Evolutionary conservation across 2,329 filamentous ascomycete species (phyloP), one percentile per base, ranked within the genome.

Genomic region (Chrysoporthe cubensis): DNA sequence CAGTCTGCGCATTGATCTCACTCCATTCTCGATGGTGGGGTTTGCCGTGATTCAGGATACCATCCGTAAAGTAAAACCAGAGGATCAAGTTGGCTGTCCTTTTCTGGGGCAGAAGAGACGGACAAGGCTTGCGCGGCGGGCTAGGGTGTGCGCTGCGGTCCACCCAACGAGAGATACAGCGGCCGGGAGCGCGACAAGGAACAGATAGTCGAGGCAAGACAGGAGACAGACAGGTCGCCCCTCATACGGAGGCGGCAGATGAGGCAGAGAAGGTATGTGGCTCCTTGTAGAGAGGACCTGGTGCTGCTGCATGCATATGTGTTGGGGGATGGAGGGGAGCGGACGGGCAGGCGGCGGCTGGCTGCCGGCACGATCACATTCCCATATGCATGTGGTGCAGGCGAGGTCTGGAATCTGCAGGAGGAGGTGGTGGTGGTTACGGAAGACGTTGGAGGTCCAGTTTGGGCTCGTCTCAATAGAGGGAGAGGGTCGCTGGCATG

Each of bases 11-110:
- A 34, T 8, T 26, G 54, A 34, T 8, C 44, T 69, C 40, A 69
- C 21, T 66, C 67, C 67, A 69, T 69, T 42, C 48, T 66, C 61
- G 44, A 56, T 52, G 52, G 52, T 37, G 44, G 32, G 26, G 26
- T 26, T 26, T 40, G 44, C 44, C 61, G 63, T 37, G 7, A 8
- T 48, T 48, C 8, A 48, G 43, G 21, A 18, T 61, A 43, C 59
- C 61, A 54, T 43, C 26, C 40, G 44, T n/a, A 32, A 44, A 37
- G 21, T 34, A 37, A 59, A 18, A 40, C 64, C 16, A 46, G 50
- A 58, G 16, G 44, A 21, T 32, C 42, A 43, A 37, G 48, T 26
- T 40, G 34, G 14, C 9, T 26, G 48, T 37, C 34, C 21, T 46
- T 11, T 46, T 26, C 57, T 7, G 9, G 21, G 26, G 14, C 34